Percentiles rank a stretch among this genome's conserved stretches.
These are phyloP conservation scores for Ceratocystis variospora DNA, from an alignment of 2,329 filamentous ascomycete genomes.

Conservation along the genomic window DNA sequence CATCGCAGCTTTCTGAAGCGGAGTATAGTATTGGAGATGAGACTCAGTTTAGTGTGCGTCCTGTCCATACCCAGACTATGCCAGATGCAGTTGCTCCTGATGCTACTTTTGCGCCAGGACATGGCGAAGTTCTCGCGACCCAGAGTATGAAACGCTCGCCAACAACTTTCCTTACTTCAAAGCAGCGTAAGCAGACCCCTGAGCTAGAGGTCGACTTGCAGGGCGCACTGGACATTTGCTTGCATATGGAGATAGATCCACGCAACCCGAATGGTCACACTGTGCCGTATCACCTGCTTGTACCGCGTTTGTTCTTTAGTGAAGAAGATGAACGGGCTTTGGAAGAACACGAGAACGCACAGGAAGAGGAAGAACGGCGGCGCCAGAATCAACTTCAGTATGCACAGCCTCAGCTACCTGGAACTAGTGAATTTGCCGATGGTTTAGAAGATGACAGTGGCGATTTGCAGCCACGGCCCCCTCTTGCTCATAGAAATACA, in stretches of 20 bases:
- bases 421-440: not conserved
- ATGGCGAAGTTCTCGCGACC: not conserved
- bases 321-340: constrained; percentile 28
- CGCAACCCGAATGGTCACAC: constrained; percentile 81
- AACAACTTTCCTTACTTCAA: constrained; percentile 47
- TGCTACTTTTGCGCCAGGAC: not conserved
- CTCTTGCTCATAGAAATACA: not conserved
- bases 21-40: constrained; percentile 46
- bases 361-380: constrained; percentile 11
- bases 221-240: constrained; percentile 68
- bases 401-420: not conserved
- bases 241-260: constrained; percentile 81
- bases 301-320: constrained; percentile 60
- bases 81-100: not conserved
- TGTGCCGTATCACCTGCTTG: constrained; percentile 69
- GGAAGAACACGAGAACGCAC: constrained; percentile 19
- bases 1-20: constrained; percentile 26
- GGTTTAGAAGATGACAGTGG: not conserved
- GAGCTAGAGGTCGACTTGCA: constrained; percentile 58
- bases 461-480: constrained; percentile 2
- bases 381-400: constrained; percentile 21
- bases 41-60: constrained; percentile 38
- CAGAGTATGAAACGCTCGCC: constrained; percentile 52
- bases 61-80: constrained; percentile 23
- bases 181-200: constrained; percentile 40